phyloP scores from a whole-genome alignment of 2,329 filamentous ascomycete genomes.

The Talaromyces sp. region DNA sequence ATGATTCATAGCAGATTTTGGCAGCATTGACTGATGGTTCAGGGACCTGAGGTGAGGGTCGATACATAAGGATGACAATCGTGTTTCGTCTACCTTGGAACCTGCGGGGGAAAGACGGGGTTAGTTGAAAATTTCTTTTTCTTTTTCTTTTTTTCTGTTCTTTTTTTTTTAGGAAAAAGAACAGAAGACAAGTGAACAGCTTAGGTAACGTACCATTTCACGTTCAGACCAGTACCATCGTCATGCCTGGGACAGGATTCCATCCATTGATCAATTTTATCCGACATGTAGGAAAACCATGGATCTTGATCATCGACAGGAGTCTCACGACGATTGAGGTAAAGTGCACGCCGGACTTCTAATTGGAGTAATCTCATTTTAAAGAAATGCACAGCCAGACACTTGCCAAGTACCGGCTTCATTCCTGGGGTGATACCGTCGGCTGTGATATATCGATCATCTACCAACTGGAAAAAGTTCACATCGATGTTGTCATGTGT shows the following conservation, averaged over 20 bases:
- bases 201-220: conserved; percentile 67
- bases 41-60: conserved; percentile 89
- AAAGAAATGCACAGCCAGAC: conserved; percentile 88
- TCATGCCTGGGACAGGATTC: conserved; percentile 73
- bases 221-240: conserved; percentile 71
- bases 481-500: conserved; percentile 82
- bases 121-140: no score
- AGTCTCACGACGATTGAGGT: conserved; percentile 77
- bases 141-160: no score
- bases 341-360: conserved; percentile 82
- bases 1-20: conserved; percentile 78
- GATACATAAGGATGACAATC: conserved; percentile 83
- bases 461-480: conserved; percentile 77
- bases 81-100: conserved; percentile 75
- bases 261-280: conserved; percentile 78
- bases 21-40: conserved; percentile 81
- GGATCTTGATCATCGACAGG: conserved; percentile 79
- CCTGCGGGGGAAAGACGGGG: no score
- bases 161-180: not conserved
- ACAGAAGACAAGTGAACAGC: not conserved
- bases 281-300: conserved; percentile 82
- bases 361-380: conserved; percentile 86
- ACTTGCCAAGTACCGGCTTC: conserved; percentile 77
- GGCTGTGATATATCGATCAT: conserved; percentile 80
- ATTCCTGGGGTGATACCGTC: conserved; percentile 71